These are phyloP conservation scores for Aulographum hederae DNA, from an alignment of 2,329 filamentous ascomycete genomes.

Conservation along the genomic window DNA sequence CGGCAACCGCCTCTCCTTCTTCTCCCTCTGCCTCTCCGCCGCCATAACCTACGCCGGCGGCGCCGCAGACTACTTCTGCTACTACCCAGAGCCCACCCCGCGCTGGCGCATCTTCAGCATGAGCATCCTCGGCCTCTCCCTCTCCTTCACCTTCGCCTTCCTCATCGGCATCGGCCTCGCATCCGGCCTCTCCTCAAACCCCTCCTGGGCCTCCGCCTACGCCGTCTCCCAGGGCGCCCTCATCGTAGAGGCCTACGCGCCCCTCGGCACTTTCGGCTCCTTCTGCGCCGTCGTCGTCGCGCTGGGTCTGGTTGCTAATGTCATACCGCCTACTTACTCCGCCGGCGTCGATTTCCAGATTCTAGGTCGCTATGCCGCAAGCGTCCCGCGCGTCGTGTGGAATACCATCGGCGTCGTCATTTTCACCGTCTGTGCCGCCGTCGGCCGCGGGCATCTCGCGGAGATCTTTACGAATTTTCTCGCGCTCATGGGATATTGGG, in stretches of 20 bases:
- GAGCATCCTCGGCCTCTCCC: constrained; percentile 35
- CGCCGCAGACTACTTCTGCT: constrained; percentile 51
- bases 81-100: constrained; percentile 37
- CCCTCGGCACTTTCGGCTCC: constrained; percentile 42
- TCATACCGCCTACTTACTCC: constrained; percentile 33
- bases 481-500: constrained; percentile 54
- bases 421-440: constrained; percentile 45
- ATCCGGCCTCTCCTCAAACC: constrained; percentile 33
- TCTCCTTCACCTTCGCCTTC: constrained; percentile 42
- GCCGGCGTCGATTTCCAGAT: constrained; percentile 51
- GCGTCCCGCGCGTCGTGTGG: constrained; percentile 45
- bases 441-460: constrained; percentile 40
- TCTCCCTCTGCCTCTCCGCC: constrained; percentile 47
- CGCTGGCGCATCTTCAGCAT: constrained; percentile 35
- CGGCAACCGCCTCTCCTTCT: constrained; percentile 47
- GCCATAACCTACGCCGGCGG: constrained; percentile 45
- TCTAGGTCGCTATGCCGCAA: constrained; percentile 37
- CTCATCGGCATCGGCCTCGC: constrained; percentile 44
- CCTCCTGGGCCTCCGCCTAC: constrained; percentile 39
- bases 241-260: constrained; percentile 41
- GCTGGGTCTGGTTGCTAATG: constrained; percentile 44
- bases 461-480: constrained; percentile 53
- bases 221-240: constrained; percentile 41
- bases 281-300: constrained; percentile 49
- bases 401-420: constrained; percentile 43